Percentiles rank a stretch among this genome's conserved stretches.
Conservation (phyloP, 495 filamentous ascomycete genomes). For the Annulohypoxylon bovei region DNA sequence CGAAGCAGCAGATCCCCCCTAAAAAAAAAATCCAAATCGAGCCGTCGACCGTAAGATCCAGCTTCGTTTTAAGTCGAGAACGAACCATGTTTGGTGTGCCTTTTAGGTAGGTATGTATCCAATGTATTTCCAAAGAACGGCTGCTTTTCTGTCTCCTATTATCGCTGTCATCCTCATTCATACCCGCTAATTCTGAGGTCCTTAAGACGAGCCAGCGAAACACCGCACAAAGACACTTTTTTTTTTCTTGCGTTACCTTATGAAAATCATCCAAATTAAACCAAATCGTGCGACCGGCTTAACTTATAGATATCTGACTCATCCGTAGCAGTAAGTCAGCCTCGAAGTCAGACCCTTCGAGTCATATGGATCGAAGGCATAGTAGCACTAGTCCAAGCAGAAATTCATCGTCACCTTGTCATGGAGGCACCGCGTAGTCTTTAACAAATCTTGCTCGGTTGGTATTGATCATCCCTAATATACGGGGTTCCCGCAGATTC, state of each 20-base stretch:
- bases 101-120: too few relatives aligned
- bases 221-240: neutral
- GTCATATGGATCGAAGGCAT: neutral
- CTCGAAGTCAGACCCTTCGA: neutral
- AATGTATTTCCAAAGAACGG: too few relatives aligned
- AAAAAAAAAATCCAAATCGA: too few relatives aligned
- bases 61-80: too few relatives aligned
- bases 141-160: too few relatives aligned
- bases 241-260: neutral
- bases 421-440: neutral
- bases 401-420: neutral
- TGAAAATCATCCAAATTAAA: neutral
- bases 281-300: constrained; percentile 3
- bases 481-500: neutral
- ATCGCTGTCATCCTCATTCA: neutral
- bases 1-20: too few relatives aligned
- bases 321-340: neutral
- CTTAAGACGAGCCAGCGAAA: neutral
- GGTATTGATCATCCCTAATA: constrained; percentile 8
- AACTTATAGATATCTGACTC: neutral
- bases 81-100: too few relatives aligned
- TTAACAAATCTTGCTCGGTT: constrained; percentile 19
- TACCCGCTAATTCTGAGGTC: neutral
- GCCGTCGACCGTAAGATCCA: too few relatives aligned
- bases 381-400: neutral